Conservation (phyloP, 345 rosid genomes). For the Eucalyptus tenuipes region DNA sequence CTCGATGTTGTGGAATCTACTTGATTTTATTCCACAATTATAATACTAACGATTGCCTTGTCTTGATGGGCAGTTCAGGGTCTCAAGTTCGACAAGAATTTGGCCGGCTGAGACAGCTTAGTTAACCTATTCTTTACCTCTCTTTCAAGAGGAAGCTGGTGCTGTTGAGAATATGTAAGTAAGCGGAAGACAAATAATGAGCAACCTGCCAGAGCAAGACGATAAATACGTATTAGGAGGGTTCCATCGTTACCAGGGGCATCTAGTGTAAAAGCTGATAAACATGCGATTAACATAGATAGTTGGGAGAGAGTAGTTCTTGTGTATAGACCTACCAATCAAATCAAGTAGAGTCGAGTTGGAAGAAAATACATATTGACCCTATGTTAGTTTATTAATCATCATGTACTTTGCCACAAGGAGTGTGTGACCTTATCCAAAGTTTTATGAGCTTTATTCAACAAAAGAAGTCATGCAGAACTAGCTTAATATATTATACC, state of each 20-base stretch:
- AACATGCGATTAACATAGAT: not conserved
- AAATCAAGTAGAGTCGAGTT: not conserved
- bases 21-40: not conserved
- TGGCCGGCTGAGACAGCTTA: constrained; percentile 58
- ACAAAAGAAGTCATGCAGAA: not conserved
- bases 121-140: constrained; percentile 33
- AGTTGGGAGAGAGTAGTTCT: not conserved
- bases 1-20: not conserved
- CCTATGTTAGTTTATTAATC: not conserved
- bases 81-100: constrained; percentile 36
- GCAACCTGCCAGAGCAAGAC: constrained; percentile 16
- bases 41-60: constrained; percentile 1
- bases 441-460: not conserved
- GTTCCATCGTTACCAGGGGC: not conserved
- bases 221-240: not conserved
- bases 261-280: not conserved
- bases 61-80: constrained; percentile 8
- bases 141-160: not conserved
- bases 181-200: not conserved
- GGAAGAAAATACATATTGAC: not conserved
- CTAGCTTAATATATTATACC: not conserved
- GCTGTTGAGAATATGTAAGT: not conserved
- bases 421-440: not conserved
- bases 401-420: not conserved
- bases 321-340: not conserved